Percentiles rank a stretch among this genome's conserved stretches.
Evolutionary conservation across 495 filamentous ascomycete genomes (phyloP).

Genomic region (Xylaria acuta): DNA sequence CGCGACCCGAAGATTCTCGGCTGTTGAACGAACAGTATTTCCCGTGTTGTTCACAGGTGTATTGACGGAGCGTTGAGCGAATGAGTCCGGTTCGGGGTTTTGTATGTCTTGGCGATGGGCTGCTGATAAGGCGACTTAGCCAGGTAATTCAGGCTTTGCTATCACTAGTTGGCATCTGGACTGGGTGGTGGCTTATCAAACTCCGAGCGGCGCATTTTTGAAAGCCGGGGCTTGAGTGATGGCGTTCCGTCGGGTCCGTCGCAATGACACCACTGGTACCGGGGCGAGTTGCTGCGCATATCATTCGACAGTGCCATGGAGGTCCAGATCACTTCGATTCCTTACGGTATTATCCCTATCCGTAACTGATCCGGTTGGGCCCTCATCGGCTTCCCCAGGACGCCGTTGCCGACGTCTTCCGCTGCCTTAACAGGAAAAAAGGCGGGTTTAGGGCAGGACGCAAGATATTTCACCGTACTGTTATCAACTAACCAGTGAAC

Average conservation of each 20-base stretch:
- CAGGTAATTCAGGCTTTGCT: background rate
- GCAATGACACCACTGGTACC: background rate
- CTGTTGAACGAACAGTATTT: background rate
- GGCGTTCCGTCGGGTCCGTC: slow-evolving; percentile 3
- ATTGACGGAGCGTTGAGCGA: background rate
- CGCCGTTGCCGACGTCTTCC: background rate
- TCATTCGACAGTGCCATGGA: background rate
- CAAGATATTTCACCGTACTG: background rate
- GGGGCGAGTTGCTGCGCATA: background rate
- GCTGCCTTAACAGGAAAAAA: background rate
- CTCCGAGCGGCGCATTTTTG: background rate
- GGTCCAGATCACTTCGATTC: background rate
- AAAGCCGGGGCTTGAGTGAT: background rate
- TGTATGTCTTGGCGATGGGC: background rate
- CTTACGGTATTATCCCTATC: too few species aligned
- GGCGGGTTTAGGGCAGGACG: background rate
- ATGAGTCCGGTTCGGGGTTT: background rate
- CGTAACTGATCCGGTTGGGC: background rate
- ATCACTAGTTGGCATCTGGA: background rate
- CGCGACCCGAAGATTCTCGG: background rate
- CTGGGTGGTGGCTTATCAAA: background rate
- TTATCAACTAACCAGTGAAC: too few species aligned
- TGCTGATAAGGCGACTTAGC: background rate
- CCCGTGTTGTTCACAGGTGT: background rate
- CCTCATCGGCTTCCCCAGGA: background rate